Base-by-base conservation (phyloP, 2,329 filamentous ascomycete genomes). In the Diplodia corticola region DNA sequence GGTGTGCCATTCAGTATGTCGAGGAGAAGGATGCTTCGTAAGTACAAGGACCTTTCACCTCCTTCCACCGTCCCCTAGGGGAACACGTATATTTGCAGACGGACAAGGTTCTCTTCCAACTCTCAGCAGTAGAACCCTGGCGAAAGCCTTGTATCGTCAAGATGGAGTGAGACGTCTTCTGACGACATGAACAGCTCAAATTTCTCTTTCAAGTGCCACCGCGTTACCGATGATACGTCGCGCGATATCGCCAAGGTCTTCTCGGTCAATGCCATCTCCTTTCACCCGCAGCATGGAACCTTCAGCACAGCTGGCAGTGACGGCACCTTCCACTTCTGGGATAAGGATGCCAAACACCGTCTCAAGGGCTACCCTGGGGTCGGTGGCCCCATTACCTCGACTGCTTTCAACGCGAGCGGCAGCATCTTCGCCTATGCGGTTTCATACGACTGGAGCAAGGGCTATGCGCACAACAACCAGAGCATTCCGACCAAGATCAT, bases 141-240 rank as follows among this genome's bases (percentile, higher is more conserved):
- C 24, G 49, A 35, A n/a, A 24, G 7, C 35, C 40, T 61, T 28
- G 9, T 7, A 9, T 13, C 2, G n/a, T 49, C 57, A 3, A 30
- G 6, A 10, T 61, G 57, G 57, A 61, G 33, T 17, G 28, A 63
- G 12, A 26, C 24, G n/a, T 1, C 28, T 15, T 33, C 65, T 67
- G 49, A 71, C 74, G 67, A 5, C 9, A 4, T 2, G 26, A 30
- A 22, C 55, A 79, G 78, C 69, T 91, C 89, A 74, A 98, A 99
- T 83, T 99, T 99, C 84, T 97, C 92, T 49, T 99, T 99, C 88
- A 98, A 98, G 81, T 99, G 95, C 80, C 95, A 99, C 79, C 93
- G 95, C 67, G 92, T 97, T 73, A 86, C 88, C 5, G 87, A 91
- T 1, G 81, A 88, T 66, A 79, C 77, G 63, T 72, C 79, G 54